These are phyloP conservation scores for Martensiomyces pterosporus DNA, from an alignment of 192 early-diverging fungal genomes.

Conservation along the genomic window DNA sequence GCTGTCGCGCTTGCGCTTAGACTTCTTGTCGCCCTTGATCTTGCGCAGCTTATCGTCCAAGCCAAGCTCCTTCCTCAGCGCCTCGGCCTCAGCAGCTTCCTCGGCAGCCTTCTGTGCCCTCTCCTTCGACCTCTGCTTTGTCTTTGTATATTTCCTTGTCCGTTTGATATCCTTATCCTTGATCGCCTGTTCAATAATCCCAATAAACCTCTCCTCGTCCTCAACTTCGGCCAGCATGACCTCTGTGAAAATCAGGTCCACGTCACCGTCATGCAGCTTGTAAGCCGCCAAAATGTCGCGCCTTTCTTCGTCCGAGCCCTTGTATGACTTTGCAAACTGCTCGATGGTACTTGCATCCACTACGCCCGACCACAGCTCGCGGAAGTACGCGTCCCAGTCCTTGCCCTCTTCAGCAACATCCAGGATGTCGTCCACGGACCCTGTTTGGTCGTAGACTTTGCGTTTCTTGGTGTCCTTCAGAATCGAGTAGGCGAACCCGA, in stretches of 20 bases:
- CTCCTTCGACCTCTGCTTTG: slow-evolving; percentile 49
- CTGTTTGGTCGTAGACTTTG: slow-evolving; percentile 72
- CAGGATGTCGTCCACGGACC: slow-evolving; percentile 51
- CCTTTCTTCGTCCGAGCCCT: slow-evolving; percentile 71
- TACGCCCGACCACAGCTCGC: slow-evolving; percentile 67
- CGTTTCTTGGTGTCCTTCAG: slow-evolving; percentile 65
- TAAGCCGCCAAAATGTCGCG: slow-evolving; percentile 67
- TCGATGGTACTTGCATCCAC: slow-evolving; percentile 72
- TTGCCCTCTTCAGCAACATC: slow-evolving; percentile 53
- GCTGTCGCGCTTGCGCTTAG: slow-evolving; percentile 18
- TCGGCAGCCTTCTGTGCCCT: slow-evolving; percentile 55
- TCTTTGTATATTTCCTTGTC: slow-evolving; percentile 53
- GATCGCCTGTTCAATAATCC: slow-evolving; percentile 65
- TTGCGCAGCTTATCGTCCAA: slow-evolving; percentile 57
- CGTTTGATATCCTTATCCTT: slow-evolving; percentile 49
- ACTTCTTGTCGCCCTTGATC: slow-evolving; percentile 35
- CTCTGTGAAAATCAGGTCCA: slow-evolving; percentile 61
- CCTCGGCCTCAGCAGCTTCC: slow-evolving; percentile 61
- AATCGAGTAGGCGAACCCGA: slow-evolving; percentile 72
- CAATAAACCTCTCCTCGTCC: slow-evolving; percentile 61
- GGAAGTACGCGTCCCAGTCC: slow-evolving; percentile 81
- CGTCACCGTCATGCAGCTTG: slow-evolving; percentile 60
- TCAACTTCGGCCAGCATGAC: slow-evolving; percentile 59
- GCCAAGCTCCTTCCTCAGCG: slow-evolving; percentile 55
- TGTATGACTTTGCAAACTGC: slow-evolving; percentile 67